Conservation (phyloP, 441 rosid genomes). For the Populus hybrid region DNA sequence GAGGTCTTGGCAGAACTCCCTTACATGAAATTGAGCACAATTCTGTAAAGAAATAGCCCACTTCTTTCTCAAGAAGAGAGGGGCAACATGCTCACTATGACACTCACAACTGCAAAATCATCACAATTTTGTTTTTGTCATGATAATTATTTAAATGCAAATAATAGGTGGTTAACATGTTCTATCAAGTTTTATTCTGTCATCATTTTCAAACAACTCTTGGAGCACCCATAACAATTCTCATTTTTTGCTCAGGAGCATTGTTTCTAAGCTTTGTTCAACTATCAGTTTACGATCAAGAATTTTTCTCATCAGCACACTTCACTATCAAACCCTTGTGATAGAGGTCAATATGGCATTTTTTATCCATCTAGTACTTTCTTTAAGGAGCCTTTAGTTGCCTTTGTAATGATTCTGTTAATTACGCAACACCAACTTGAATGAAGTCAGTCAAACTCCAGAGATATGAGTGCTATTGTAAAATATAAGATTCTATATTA, state of each 20-base stretch:
- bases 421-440: not conserved
- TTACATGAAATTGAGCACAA: not conserved
- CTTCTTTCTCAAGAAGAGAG: not conserved
- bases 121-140: not conserved
- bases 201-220: not conserved
- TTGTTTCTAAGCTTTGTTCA: not conserved
- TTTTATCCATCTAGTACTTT: not conserved
- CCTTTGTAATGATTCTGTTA: not conserved
- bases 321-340: not conserved
- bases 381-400: not conserved
- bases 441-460: not conserved
- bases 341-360: not conserved
- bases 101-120: not conserved
- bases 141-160: not conserved
- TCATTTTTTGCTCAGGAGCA: not conserved
- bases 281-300: not conserved
- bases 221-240: not conserved
- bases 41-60: conserved; percentile 4
- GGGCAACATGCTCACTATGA: not conserved
- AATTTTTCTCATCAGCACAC: not conserved
- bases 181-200: not conserved
- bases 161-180: not conserved
- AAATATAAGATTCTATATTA: no score
- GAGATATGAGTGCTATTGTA: not conserved
- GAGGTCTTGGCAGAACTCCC: not conserved